A percentile compares a stretch with the other conserved stretches of the same genome.
phyloP scores from a whole-genome alignment of 2,329 filamentous ascomycete genomes.

The Cordyceps fumosorosea region DNA sequence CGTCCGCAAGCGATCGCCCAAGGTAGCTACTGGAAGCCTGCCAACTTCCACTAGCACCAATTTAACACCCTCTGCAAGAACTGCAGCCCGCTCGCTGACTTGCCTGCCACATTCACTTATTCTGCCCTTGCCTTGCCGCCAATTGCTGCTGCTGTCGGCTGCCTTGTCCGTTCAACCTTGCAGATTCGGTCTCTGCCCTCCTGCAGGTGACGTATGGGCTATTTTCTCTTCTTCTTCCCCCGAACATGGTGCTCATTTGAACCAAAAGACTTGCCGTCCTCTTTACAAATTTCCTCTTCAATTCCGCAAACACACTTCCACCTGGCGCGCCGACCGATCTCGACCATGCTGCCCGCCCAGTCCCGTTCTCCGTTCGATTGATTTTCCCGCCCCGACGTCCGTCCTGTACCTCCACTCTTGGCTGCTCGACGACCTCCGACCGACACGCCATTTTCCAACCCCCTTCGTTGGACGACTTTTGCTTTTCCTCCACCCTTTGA shows the following conservation, averaged over 20 bases:
- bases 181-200: neutral
- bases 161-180: neutral
- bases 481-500: neutral
- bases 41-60: no score
- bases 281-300: neutral
- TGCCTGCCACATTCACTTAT: no score
- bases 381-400: neutral
- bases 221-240: neutral
- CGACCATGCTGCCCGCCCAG: constrained; percentile 8
- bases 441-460: neutral
- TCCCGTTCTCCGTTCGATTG: constrained; percentile 8
- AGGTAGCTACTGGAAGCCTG: no score
- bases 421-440: neutral
- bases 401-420: neutral
- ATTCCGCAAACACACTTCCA: neutral
- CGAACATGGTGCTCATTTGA: neutral
- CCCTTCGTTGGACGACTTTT: neutral
- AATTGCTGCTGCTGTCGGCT: neutral
- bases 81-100: no score
- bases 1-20: no score
- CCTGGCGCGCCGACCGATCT: neutral
- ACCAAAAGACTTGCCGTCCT: neutral
- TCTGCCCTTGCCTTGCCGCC: neutral
- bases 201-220: constrained; percentile 7
- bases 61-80: no score